These are phyloP conservation scores for Arxiozyma telluris DNA, from an alignment of 1,139 yeast species.

Conservation along the genomic window DNA sequence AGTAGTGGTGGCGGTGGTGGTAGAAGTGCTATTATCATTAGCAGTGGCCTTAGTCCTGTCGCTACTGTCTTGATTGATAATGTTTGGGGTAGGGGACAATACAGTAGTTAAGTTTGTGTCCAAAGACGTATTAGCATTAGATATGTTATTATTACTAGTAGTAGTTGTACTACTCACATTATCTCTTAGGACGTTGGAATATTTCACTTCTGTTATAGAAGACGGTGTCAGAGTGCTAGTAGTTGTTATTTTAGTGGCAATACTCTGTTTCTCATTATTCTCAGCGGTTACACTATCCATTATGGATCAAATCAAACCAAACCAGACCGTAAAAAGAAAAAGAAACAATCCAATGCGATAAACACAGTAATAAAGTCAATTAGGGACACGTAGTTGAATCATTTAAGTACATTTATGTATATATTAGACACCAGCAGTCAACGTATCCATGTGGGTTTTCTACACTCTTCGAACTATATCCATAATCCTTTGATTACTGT, in stretches of 20 bases:
- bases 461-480: no score
- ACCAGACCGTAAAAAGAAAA: no score
- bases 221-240: not conserved
- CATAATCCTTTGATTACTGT: no score
- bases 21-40: slow-evolving; percentile 2
- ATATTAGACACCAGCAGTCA: no score
- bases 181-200: not conserved
- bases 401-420: no score
- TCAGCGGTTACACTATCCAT: not conserved
- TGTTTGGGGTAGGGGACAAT: not conserved
- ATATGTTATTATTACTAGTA: no score
- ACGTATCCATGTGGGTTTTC: no score
- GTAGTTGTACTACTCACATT: no score
- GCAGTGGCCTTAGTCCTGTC: not conserved
- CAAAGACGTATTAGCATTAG: not conserved
- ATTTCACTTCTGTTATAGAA: not conserved
- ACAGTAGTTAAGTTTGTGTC: not conserved
- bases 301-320: not conserved
- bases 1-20: no score
- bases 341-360: no score
- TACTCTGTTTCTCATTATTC: not conserved
- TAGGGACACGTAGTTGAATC: no score
- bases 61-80: not conserved
- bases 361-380: no score
- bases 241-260: not conserved